Evolutionary conservation across 1,284 basidiomycete species (phyloP).

Genomic region (Naganishia cerealis): DNA sequence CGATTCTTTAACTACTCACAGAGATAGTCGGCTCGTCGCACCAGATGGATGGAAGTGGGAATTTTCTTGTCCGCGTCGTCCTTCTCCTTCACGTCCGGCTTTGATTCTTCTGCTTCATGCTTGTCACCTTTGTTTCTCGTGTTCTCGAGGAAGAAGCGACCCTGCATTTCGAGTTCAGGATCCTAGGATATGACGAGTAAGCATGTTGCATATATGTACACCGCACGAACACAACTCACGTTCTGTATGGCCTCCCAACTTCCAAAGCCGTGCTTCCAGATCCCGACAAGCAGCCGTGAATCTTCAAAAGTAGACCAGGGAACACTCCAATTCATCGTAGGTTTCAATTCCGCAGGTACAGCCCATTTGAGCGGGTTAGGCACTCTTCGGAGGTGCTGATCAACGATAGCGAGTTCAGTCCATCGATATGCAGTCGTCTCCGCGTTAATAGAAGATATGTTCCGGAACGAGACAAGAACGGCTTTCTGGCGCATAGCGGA

Average conservation of each 20-base stretch:
- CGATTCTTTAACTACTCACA: conserved; percentile 38
- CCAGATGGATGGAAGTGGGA: conserved; percentile 94
- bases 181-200: conserved; percentile 60
- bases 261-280: conserved; percentile 90
- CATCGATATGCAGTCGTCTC: conserved; percentile 90
- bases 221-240: conserved; percentile 35
- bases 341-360: conserved; percentile 88
- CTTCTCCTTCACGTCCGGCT: conserved; percentile 40
- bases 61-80: conserved; percentile 71
- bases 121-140: conserved; percentile 22
- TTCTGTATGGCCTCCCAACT: conserved; percentile 85
- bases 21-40: conserved; percentile 92
- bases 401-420: conserved; percentile 85
- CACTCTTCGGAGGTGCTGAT: conserved; percentile 67
- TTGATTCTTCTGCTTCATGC: conserved; percentile 42
- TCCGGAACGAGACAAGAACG: conserved; percentile 84
- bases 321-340: conserved; percentile 92
- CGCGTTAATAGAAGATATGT: conserved; percentile 92
- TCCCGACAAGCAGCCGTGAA: conserved; percentile 88
- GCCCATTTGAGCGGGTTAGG: conserved; percentile 65
- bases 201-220: background rate
- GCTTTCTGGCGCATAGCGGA: conserved; percentile 66
- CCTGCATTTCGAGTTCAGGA: conserved; percentile 73
- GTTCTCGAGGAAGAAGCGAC: conserved; percentile 91
- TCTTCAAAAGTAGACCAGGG: conserved; percentile 93